Percentiles rank a stretch among this genome's conserved stretches.
phyloP scores from a whole-genome alignment of 2,329 filamentous ascomycete species.

The Pseudogymnoascus sp. region DNA sequence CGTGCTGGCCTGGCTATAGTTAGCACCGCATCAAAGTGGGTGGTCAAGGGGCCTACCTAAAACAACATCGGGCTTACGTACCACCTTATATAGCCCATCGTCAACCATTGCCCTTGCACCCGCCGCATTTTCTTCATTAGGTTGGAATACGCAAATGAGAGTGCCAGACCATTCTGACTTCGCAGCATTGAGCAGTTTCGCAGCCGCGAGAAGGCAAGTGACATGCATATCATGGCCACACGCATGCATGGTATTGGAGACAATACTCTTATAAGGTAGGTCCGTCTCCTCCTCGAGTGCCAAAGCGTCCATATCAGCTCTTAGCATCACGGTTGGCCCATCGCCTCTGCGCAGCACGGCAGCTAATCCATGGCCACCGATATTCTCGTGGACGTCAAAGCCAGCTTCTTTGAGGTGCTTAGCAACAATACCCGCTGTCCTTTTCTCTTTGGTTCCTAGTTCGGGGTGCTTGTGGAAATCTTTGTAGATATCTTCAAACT shows the following conservation, averaged over 20 bases:
- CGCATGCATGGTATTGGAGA: not conserved
- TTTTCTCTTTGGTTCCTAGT: not conserved
- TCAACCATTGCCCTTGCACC: constrained; percentile 54
- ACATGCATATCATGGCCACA: constrained; percentile 53
- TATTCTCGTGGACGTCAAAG: not conserved
- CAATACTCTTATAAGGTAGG: not conserved
- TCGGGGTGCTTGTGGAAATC: not conserved
- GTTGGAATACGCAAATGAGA: constrained; percentile 51
- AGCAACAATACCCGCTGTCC: not conserved
- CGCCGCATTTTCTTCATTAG: constrained; percentile 49
- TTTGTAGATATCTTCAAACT: not conserved
- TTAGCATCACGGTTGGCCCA: not conserved
- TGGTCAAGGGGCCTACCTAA: constrained; percentile 21
- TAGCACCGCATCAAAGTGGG: not conserved
- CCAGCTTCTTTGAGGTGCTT: not conserved
- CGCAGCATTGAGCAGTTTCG: constrained; percentile 36
- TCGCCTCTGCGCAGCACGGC: not conserved
- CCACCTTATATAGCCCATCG: constrained; percentile 45
- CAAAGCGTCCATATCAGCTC: not conserved
- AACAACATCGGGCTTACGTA: constrained; percentile 45
- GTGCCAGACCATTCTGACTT: constrained; percentile 46
- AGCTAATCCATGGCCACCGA: not conserved
- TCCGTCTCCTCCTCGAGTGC: not conserved
- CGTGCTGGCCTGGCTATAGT: constrained; percentile 38
- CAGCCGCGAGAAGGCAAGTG: constrained; percentile 41